Base-by-base conservation (phyloP, 2,329 filamentous ascomycete genomes). In the Tolypocladium inflatum region DNA sequence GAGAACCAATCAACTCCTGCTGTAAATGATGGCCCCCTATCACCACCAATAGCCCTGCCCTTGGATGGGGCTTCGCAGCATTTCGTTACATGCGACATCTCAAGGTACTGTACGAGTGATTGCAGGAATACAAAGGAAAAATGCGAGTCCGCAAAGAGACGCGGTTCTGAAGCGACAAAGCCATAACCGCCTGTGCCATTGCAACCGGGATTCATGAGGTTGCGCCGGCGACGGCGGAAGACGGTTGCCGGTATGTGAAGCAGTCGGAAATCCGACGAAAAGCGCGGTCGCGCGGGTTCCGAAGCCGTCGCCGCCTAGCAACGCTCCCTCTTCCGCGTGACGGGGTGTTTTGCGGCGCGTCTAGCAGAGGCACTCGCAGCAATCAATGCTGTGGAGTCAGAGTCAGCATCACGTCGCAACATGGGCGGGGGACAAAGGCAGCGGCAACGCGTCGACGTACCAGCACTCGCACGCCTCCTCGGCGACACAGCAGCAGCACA, bases 401-500 rank as follows among this genome's bases (percentile, higher is more conserved):
- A 26, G 35, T 55, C 38, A 57, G 55, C 19, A 4, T 23, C 33
- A 13, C 35, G 21, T 41, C 23, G 5, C 21, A 8, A 2, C 10
- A 17, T 23, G 11, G n/a, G 33, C 13, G 42, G 43, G 10, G 9
- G 19, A 21, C 10, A 21, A 21, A 9, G 5, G 30, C 30, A 2
- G 4, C 2, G 17, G 15, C n/a, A 15, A 38, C 17, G 3, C 11
- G 13, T 35, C 13, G 7, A 71, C 72, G 69, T 71, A 74, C 75
- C 78, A 80, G 63, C 75, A 77, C 64, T 81, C 78, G 67, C 78
- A 80, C 37, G 71, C 73, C 62, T 80, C 78, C 58, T 80, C 78
- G 50, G 74, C 71, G 57, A 76, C 74, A 61, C 77, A 80, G 68
- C 78, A 81, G 68, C 76, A 80, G 70, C 78, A 80, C 57, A 81